Percentiles rank a stretch among this genome's conserved stretches.
Conservation (phyloP, 352 stramenopile genomes). For the Pythium aquatile region DNA sequence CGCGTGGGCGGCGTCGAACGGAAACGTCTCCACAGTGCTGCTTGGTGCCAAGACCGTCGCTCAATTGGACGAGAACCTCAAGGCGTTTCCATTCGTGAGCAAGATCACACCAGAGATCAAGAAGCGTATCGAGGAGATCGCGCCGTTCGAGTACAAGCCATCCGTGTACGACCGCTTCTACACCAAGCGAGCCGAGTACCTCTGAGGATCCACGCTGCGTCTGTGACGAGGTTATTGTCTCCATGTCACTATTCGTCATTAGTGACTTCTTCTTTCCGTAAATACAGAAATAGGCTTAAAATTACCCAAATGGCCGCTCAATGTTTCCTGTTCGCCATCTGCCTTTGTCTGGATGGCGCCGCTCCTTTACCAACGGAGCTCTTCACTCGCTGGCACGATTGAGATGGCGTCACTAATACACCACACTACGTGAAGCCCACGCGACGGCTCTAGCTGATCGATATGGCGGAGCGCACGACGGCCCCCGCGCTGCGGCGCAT, state of each 20-base stretch:
- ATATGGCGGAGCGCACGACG: background rate
- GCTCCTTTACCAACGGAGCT: background rate
- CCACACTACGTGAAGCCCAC: too few relatives aligned
- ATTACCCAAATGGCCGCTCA: background rate
- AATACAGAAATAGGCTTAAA: background rate
- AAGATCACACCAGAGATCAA: slow-evolving; percentile 55
- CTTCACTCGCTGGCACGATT: background rate
- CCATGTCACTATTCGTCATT: background rate
- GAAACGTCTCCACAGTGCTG: slow-evolving; percentile 53
- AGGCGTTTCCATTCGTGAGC: slow-evolving; percentile 35
- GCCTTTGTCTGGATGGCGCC: background rate
- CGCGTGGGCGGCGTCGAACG: slow-evolving; percentile 53
- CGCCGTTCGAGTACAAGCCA: slow-evolving; percentile 15
- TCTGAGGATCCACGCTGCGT: slow-evolving; percentile 3
- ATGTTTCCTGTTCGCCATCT: background rate
- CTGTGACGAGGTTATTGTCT: background rate
- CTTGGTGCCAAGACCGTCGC: slow-evolving; percentile 40
- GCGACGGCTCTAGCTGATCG: too few relatives aligned
- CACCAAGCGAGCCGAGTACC: slow-evolving; percentile 3
- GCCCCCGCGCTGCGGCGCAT: slow-evolving; percentile 16
- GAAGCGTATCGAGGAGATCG: slow-evolving; percentile 41
- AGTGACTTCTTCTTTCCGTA: background rate
- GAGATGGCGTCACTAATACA: background rate
- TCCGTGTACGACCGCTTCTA: background rate
- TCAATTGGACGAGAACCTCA: slow-evolving; percentile 60